Base-by-base conservation (phyloP, 805 yeast species). In the Lipomyces starkeyi region DNA sequence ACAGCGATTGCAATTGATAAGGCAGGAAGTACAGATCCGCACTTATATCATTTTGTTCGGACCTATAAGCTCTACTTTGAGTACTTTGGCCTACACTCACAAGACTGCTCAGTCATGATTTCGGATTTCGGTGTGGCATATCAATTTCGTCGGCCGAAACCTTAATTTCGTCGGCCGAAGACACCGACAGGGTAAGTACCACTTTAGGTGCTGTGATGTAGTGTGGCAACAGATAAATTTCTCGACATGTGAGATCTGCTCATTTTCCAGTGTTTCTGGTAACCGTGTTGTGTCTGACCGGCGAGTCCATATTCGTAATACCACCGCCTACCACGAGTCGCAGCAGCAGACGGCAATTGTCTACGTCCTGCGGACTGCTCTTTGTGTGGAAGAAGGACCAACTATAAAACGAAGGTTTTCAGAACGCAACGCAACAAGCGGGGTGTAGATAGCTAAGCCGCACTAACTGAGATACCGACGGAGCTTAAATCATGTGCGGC, bases 101-200 rank as follows among this genome's bases (percentile, higher is more conserved):
- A 8, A 49, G 53, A 49, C 53, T 49, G 53, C 25, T 49, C 29
- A 27, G 29, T 22, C 2, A 25, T 1, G 11, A 22, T 9, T 25
- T 49, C 53, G 53, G 53, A 9, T 47, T 47, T 14, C n/a, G 53
- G n/a, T 25, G 3, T n/a, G 53, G 53, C 53, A 49, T 49, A 49
- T 49, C 53, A 49, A 49, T 49, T 49, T 49, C 25, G 13, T 49
- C n/a, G 53, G 53, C 53, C 53, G 53, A 49, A 49, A 49, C 53
- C 53, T 49, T 22, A n/a, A 49, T 49, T 11, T n/a, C 53, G 53
- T 49, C 53, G 53, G 53, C 53, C 53, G 53, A 49, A 49, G 53
- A 49, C 53, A 11, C 25, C 11, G 14, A 49, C 53, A 49, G 53
- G 53, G 53, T 49, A 49, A 49, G 53, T 49, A 49, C 53, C 25